A percentile compares a stretch with the other conserved stretches of the same genome.
Conservation (phyloP, 1,284 basidiomycete genomes). For the Puccinia polysora region DNA sequence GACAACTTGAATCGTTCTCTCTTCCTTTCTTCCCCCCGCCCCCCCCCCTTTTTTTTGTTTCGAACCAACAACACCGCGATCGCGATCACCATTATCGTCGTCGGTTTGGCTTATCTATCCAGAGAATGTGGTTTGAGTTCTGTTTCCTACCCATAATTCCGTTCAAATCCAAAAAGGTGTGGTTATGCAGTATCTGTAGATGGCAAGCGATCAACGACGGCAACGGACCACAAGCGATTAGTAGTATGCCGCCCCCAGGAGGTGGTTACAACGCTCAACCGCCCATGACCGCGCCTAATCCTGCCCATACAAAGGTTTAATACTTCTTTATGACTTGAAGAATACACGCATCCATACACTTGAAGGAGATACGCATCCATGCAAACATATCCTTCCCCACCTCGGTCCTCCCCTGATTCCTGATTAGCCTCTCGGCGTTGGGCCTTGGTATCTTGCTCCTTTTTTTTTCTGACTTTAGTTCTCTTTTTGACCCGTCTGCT, state of each 20-base stretch:
- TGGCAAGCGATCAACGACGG: constrained; percentile 34
- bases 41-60: no score
- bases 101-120: not conserved
- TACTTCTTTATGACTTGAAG: no score
- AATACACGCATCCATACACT: no score
- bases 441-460: no score
- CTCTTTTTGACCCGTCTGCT: no score
- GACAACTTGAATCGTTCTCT: not conserved
- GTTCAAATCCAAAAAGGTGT: constrained; percentile 41
- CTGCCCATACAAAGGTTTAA: constrained; percentile 9
- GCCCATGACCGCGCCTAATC: constrained; percentile 13
- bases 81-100: not conserved
- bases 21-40: not conserved
- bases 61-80: not conserved
- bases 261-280: constrained; percentile 14
- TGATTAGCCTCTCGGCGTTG: no score
- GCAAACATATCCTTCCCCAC: no score
- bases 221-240: not conserved
- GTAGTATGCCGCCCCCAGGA: not conserved
- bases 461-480: no score
- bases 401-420: no score
- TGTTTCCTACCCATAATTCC: constrained; percentile 41
- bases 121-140: constrained; percentile 43
- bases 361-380: no score
- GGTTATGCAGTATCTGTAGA: constrained; percentile 32